Base-by-base conservation (phyloP, 257 asterid genomes). In the Linderniella brevidens region DNA sequence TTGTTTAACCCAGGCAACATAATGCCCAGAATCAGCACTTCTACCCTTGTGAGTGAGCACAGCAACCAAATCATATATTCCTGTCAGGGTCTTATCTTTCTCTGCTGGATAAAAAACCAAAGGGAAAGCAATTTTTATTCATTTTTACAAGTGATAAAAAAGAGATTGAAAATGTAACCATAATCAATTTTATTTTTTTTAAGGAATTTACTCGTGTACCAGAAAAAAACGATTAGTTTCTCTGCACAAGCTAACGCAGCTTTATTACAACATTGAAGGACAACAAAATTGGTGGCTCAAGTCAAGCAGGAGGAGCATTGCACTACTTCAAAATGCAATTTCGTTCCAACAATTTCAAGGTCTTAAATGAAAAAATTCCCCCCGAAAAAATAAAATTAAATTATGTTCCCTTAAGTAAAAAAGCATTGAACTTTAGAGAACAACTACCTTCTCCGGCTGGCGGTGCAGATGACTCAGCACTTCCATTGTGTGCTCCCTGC, bases 21-120 rank as follows among this genome's bases (percentile, higher is more conserved):
- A 90, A 67, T 90, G 99, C 57, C 99, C 99, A 1, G 96, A 85
- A 64, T 90, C 99, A 36, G 96, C 96, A 62, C 96, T 85, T 77
- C 96, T 72, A 38, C 99, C 99, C 83, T 90, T 79, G 72, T 85
- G 99, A 6, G 99, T 85, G 59, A 90, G 83, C 69, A 90, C 99
- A 37, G 96, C 94, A 60, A 79, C 92, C 76, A 90, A 75, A 68
- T 90, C 99, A 58, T 90, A 90, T 61, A 81, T 20, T 45, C 96
- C 96, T 3, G 99, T 90, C 68, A 79, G 62, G 47, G 69, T 88
- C 57, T 66, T 68, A 60, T 69, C 79, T 69, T 81, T 78, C 66
- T 71, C 81, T 3, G 76, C 49, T n/a, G 49, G 11, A 44, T n/a
- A 10, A 10, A 16, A 66, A 49, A 57, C 53, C 48, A 35, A 58